phyloP scores from a whole-genome alignment of 2,329 filamentous ascomycete genomes.

The Fusarium sp. region DNA sequence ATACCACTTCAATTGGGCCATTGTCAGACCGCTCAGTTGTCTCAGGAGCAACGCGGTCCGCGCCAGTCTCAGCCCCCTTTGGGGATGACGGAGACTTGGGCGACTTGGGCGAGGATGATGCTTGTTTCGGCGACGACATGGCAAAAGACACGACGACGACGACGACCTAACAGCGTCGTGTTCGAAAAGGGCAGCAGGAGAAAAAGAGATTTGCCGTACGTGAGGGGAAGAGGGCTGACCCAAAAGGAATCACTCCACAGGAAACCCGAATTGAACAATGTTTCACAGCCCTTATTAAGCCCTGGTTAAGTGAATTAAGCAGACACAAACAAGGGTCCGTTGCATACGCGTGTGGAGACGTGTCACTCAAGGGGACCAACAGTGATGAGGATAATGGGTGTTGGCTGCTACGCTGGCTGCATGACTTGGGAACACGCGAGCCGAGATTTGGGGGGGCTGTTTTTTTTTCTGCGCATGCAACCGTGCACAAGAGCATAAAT shows the following conservation, averaged over 20 bases:
- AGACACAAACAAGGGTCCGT: not conserved
- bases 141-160: not conserved
- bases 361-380: not conserved
- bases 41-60: not conserved
- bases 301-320: constrained; percentile 5
- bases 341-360: not conserved
- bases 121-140: not conserved
- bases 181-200: not conserved
- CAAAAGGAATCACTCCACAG: not conserved
- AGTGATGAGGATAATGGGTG: not conserved
- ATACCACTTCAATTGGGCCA: constrained; percentile 13
- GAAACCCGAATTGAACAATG: not conserved
- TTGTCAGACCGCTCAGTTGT: not conserved
- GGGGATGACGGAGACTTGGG: not conserved
- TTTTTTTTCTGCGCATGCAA: not conserved
- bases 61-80: not conserved
- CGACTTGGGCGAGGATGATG: not conserved
- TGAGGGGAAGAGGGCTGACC: not conserved
- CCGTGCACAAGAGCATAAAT: constrained; percentile 2
- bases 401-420: not conserved
- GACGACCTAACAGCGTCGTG: not conserved
- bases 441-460: not conserved
- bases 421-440: not conserved
- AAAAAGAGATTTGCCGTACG: not conserved
- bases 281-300: constrained; percentile 2